phyloP scores from a whole-genome alignment of 768 basidiomycete genomes.

The Hypholoma sublateritium region DNA sequence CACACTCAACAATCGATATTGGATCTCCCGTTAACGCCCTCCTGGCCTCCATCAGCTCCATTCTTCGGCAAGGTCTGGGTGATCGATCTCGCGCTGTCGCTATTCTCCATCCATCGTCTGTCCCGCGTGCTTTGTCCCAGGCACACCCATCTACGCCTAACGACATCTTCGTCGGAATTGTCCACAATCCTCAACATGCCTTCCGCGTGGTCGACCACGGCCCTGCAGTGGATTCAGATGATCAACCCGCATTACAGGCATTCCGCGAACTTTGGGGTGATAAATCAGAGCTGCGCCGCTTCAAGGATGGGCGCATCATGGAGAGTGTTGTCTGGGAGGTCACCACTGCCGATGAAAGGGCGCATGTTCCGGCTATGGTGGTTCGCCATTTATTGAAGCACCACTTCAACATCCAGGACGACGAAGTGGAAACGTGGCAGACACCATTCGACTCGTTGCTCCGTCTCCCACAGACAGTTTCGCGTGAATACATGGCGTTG shows the following conservation, averaged over 20 bases:
- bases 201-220: constrained; percentile 92
- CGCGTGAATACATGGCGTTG: constrained; percentile 39
- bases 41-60: constrained; percentile 47
- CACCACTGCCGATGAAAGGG: constrained; percentile 74
- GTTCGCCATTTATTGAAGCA: constrained; percentile 69
- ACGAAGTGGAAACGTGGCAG: constrained; percentile 60
- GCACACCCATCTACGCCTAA: constrained; percentile 51
- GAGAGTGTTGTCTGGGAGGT: constrained; percentile 99
- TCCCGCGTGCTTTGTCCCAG: constrained; percentile 48
- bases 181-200: constrained; percentile 71
- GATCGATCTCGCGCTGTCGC: constrained; percentile 66
- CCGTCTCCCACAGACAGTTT: constrained; percentile 56
- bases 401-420: constrained; percentile 68
- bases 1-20: constrained; percentile 50
- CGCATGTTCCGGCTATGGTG: constrained; percentile 73
- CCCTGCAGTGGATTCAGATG: constrained; percentile 67
- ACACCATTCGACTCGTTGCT: constrained; percentile 56
- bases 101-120: constrained; percentile 53
- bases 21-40: constrained; percentile 61
- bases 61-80: constrained; percentile 68
- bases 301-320: constrained; percentile 91
- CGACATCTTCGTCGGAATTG: constrained; percentile 68
- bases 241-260: constrained; percentile 45
- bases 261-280: constrained; percentile 91
- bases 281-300: constrained; percentile 89